Base-by-base conservation (phyloP, 2,329 filamentous ascomycete genomes). In the Cadophora gregata region DNA sequence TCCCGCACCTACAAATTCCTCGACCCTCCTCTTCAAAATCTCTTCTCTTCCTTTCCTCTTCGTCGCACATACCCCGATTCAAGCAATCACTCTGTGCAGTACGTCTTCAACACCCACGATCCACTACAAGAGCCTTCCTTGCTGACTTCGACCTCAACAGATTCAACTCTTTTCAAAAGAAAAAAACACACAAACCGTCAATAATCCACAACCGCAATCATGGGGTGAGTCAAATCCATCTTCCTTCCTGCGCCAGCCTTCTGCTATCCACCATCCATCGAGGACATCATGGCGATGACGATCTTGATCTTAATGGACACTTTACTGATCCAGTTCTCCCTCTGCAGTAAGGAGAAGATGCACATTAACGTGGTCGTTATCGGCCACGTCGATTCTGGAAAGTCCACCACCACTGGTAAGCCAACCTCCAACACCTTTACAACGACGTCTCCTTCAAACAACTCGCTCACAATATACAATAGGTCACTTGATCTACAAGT, bases 401-500 rank as follows among this genome's bases (percentile, higher is more conserved):
- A 97, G 91, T 97, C 94, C 78, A 97, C 94, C 83, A 97, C 94
- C 84, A 92, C 90, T 78, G 89, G 92, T 93, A 90, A 91, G 89
- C 76, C 45, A 33, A 36, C 33, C 27, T 24, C 53, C 56, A 48
- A 45, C 33, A 51, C 2, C 21, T 21, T 25, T 4, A 50, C 55
- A 4, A 16, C 53, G 38, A 67, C 51, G 8, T 61, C 50, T 61
- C 36, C 58, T 51, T 55, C 60, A 62, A 59, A 67, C 63, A 63
- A 59, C 31, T n/a, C 45, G 69, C 68, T 73, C 64, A 75, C 53
- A 74, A 38, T 67, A 64, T 62, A 48, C 69, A 82, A 91, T 84
- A 78, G 89, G 90, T 84, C 90, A 95, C 88, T 90, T 99, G 90
- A 98, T 99, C 92, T 98, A 98, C 93, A 95, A 99, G 92, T 98